These are phyloP conservation scores for Fusarium sp. DNA, from an alignment of 2,329 filamentous ascomycete species.

Conservation along the genomic window DNA sequence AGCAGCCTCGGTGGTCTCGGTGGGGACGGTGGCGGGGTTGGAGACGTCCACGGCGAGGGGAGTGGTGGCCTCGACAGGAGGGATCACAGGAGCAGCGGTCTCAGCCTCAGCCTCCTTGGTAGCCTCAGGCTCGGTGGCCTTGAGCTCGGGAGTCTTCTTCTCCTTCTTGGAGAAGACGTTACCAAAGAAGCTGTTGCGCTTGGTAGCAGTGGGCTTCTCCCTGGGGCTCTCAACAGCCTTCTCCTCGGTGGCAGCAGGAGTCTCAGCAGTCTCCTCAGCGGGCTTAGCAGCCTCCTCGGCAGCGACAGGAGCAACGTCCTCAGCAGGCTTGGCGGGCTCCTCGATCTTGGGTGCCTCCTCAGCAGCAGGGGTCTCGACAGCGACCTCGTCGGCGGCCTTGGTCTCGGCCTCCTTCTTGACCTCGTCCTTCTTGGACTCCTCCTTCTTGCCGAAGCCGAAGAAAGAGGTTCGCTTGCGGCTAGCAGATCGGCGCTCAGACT, in stretches of 20 bases:
- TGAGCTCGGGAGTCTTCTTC: conserved; percentile 69
- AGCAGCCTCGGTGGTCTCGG: conserved; percentile 62
- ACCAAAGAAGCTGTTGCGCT: conserved; percentile 71
- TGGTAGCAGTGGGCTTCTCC: conserved; percentile 61
- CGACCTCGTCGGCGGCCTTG: conserved; percentile 53
- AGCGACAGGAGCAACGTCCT: conserved; percentile 57
- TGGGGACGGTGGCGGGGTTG: conserved; percentile 61
- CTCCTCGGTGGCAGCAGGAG: conserved; percentile 48
- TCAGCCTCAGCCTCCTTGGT: conserved; percentile 63
- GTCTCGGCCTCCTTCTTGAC: conserved; percentile 63
- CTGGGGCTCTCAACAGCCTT: conserved; percentile 58
- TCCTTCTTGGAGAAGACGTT: conserved; percentile 66
- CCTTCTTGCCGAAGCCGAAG: conserved; percentile 73
- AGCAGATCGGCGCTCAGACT: conserved; percentile 72
- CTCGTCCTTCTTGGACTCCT: conserved; percentile 60
- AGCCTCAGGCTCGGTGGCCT: conserved; percentile 56
- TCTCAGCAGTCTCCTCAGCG: conserved; percentile 57
- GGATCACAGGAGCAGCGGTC: conserved; percentile 70
- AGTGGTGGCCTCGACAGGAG: conserved; percentile 69
- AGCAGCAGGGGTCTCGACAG: conserved; percentile 50
- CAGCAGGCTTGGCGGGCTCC: conserved; percentile 60
- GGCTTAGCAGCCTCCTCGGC: conserved; percentile 51
- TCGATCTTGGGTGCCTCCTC: conserved; percentile 63
- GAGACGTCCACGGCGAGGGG: conserved; percentile 69
- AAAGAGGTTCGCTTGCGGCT: conserved; percentile 76